Evolutionary conservation across 2,329 filamentous ascomycete species (phyloP).

Genomic region (Cladosporium oxysporum): DNA sequence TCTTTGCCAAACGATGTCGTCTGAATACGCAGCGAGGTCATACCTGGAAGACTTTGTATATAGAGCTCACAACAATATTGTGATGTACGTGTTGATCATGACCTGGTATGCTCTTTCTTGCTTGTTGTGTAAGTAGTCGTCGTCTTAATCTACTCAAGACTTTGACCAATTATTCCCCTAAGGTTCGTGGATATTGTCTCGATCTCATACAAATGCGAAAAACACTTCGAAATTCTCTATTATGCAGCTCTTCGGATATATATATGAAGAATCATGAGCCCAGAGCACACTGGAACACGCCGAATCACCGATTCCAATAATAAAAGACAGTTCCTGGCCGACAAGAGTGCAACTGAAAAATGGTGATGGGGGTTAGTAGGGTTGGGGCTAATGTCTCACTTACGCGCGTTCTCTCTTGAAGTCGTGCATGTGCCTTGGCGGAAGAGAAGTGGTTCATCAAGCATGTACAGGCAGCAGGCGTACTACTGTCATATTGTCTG

Average conservation of each 20-base stretch:
- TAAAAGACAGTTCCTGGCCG: neutral
- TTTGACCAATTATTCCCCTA: too few species aligned
- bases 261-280: rapidly evolving
- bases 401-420: neutral
- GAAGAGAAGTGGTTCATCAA: neutral
- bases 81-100: neutral
- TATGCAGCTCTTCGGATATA: neutral
- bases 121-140: too few species aligned
- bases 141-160: too few species aligned
- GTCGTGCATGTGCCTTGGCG: neutral
- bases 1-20: neutral
- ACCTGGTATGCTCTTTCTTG: too few species aligned
- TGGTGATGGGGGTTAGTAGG: neutral
- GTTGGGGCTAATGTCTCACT: neutral
- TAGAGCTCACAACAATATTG: neutral
- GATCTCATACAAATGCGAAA: neutral
- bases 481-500: neutral
- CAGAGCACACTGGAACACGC: neutral
- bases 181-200: neutral
- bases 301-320: neutral
- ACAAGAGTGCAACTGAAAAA: neutral
- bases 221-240: neutral
- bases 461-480: neutral
- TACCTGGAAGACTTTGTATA: neutral
- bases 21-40: neutral